A percentile compares a stretch with the other conserved stretches of the same genome.
Conservation (phyloP, 495 filamentous ascomycete genomes). For the Podospora sp. region DNA sequence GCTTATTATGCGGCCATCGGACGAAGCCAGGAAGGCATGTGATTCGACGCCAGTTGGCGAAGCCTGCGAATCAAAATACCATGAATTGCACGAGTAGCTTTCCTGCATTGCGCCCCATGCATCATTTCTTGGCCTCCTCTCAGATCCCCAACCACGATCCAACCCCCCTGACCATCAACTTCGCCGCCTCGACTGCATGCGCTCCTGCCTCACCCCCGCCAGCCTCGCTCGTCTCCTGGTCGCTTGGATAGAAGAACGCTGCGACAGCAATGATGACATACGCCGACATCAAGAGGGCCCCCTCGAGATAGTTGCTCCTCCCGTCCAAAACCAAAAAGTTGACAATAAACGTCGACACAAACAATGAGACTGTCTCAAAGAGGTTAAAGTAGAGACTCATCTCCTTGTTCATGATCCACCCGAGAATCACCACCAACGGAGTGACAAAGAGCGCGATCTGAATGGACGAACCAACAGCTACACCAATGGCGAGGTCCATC, state of each 20-base stretch:
- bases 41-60: too few relatives aligned
- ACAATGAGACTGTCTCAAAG: conserved; percentile 80
- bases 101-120: too few relatives aligned
- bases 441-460: conserved; percentile 85
- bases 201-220: not conserved
- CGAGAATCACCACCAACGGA: conserved; percentile 75
- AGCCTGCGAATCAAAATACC: too few relatives aligned
- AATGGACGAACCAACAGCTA: conserved; percentile 78
- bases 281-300: conserved; percentile 70
- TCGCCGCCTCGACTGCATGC: not conserved
- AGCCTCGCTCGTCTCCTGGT: not conserved
- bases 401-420: conserved; percentile 73
- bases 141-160: not conserved
- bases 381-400: conserved; percentile 85
- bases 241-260: not conserved
- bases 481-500: conserved; percentile 85
- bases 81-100: too few relatives aligned
- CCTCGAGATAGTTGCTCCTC: conserved; percentile 79
- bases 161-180: not conserved
- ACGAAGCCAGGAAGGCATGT: too few relatives aligned
- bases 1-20: too few relatives aligned
- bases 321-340: conserved; percentile 84
- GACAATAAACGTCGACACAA: conserved; percentile 78
- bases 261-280: conserved; percentile 68
- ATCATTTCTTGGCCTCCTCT: not conserved